Evolutionary conservation across 139 green algal genomes (phyloP), one percentile per base, ranked within the genome.

Genomic region (Chlamydomonas sphaeroides): DNA sequence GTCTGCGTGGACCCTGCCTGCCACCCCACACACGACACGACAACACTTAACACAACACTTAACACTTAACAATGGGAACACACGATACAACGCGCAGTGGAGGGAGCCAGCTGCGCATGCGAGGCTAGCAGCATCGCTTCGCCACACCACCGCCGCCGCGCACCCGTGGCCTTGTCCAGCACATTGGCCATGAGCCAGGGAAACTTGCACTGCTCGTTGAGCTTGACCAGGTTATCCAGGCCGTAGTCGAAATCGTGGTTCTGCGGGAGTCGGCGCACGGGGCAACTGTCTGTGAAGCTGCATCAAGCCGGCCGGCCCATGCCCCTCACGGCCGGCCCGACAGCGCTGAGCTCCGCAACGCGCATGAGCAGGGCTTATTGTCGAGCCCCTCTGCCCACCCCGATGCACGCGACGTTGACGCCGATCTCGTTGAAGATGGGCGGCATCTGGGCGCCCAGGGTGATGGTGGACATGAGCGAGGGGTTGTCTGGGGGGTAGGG

Each of bases 161-260:
- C 56, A 75, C 84, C 80, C 36, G 93, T 95, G 1, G 63, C 28
- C 30, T 56, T 69, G 33, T 95, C 89, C 65, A 95, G 83, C 48
- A 96, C 89, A 84, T 96, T 96, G 33, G 78, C 83, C 67, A 96
- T 90, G 33, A 96, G 86, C 93, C 93, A 96, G 6, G 91, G 92
- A 74, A 96, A 96, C 45, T 87, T 84, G 69, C 89, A 95, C 63
- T 85, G n/a, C 8, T 23, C 56, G n/a, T 87, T 68, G n/a, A 95
- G 90, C 56, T 88, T 71, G 51, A 84, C 39, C n/a, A 95, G 78
- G 28, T 89, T 77, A n/a, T 85, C 68, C 25, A 76, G 57, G 1
- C 88, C 88, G 42, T 88, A 89, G 45, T 92, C 88, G 5, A 93
- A 80, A 78, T 94, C 91, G 63, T 94, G 91, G 83, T 93, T 92